phyloP scores from a whole-genome alignment of 495 filamentous ascomycete species.

The Talaromyces proteolyticus region DNA sequence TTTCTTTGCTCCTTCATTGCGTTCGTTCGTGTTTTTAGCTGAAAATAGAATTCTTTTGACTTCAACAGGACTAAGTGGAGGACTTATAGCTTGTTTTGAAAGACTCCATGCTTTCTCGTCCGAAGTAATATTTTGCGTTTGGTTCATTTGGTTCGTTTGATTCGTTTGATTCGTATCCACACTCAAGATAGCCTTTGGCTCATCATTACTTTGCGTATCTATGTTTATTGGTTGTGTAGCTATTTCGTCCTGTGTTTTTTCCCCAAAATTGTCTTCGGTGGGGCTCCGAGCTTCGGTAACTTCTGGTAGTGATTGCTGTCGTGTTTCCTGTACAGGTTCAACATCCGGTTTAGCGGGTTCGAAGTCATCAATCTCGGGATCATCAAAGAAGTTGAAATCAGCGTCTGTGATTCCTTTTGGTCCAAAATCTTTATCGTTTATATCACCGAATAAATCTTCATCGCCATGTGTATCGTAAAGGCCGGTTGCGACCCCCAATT shows the following conservation, averaged over 20 bases:
- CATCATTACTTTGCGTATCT: background rate
- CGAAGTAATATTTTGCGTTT: background rate
- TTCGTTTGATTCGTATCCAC: background rate
- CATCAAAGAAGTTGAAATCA: constrained; percentile 90
- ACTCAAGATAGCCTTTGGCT: background rate
- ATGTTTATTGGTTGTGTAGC: background rate
- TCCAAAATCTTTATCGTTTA: constrained; percentile 72
- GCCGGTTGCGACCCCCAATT: constrained; percentile 29
- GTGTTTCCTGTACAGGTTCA: background rate
- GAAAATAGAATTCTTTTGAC: constrained; percentile 44
- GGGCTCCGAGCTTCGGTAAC: background rate
- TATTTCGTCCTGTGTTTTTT: background rate
- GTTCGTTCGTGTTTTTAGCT: background rate
- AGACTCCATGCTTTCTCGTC: background rate
- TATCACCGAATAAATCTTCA: constrained; percentile 65
- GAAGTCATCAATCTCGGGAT: constrained; percentile 41
- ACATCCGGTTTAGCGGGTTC: constrained; percentile 6
- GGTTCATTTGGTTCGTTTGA: background rate
- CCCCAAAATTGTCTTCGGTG: background rate
- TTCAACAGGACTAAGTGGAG: constrained; percentile 43
- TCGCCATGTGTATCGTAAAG: constrained; percentile 43
- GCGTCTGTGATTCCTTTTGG: constrained; percentile 77
- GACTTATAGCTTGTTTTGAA: constrained; percentile 33
- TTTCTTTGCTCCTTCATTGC: background rate
- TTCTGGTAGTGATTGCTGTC: background rate